Base-by-base conservation (phyloP, 1,284 basidiomycete species). In the Austroboletus novae-zelandiae region DNA sequence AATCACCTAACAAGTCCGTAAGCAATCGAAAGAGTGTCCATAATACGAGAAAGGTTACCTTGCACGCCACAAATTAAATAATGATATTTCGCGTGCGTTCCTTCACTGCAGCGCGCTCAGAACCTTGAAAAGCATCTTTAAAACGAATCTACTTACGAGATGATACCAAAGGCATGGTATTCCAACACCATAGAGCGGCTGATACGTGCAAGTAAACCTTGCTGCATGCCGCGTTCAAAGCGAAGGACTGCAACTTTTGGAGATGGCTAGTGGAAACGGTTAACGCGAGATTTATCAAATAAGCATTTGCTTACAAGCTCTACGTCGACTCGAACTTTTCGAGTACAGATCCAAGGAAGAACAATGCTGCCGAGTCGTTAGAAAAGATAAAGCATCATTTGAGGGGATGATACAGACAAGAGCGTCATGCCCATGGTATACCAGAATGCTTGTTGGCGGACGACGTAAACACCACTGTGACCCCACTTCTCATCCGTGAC, bases 21-120 rank as follows among this genome's bases (percentile, higher is more conserved):
- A 53, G 37, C 27, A 39, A 13, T 9, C 45, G 11, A 39, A 37
- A 31, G 47, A 20, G 27, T 42, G 27, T 18, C 17, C 34, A 13
- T 25, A 32, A 11, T n/a, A 34, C 32, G 20, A 48, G 14, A 9
- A 41, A 53, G 48, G 48, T 30, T 55, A 76, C 83, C 85, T 73
- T 88, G 86, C 42, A 89, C 86, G 67, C 86, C 87, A 57, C 81
- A 84, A 53, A 89, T 83, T 75, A 89, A 70, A 68, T 86, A 89
- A 66, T 89, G 87, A 58, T 84, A 81, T 58, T 84, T 79, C 11
- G 86, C 77, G 52, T 86, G 76, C 5, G 73, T 76, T 23, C 84
- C 83, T 65, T 87, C 86, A 27, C 84, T 87, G 55, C 41, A 30
- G 51, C 5, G 40, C 51, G 47, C 51, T 59, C 56, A 59, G 50